Evolutionary conservation across 129 eudicot species (phyloP).

Genomic region (Gnaphalium uliginosum): DNA sequence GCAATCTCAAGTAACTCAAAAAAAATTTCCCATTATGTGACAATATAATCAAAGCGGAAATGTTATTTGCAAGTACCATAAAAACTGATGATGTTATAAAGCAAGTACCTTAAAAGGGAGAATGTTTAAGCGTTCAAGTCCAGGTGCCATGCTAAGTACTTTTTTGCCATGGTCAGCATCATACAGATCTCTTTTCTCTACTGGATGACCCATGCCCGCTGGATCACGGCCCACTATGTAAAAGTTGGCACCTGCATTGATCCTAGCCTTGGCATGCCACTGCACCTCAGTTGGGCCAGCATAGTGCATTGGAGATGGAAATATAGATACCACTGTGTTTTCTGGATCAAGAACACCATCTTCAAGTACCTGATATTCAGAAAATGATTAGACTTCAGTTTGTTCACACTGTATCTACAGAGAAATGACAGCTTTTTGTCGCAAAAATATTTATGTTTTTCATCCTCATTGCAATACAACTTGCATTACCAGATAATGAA

Average conservation of each 20-base stretch:
- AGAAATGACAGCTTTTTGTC: not conserved
- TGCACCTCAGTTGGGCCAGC: slow-evolving; percentile 99
- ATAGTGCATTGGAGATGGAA: slow-evolving; percentile 98
- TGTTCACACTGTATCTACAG: not conserved
- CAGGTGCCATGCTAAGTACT: slow-evolving; percentile 98
- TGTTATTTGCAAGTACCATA: not conserved
- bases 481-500: not conserved
- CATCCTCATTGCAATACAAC: not conserved
- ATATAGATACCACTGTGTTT: slow-evolving; percentile 87
- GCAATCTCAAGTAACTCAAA: slow-evolving; percentile 15
- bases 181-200: slow-evolving; percentile 83
- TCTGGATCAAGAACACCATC: slow-evolving; percentile 92
- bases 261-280: slow-evolving; percentile 99
- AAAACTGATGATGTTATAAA: not conserved
- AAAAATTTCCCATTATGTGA: not conserved
- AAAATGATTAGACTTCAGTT: not conserved
- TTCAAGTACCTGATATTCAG: slow-evolving; percentile 64
- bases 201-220: slow-evolving; percentile 96
- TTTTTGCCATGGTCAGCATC: slow-evolving; percentile 97
- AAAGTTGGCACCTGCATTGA: slow-evolving; percentile 96
- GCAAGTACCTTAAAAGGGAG: slow-evolving; percentile 84
- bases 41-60: not conserved
- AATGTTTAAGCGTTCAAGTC: slow-evolving; percentile 88
- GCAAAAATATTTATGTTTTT: not conserved
- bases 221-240: slow-evolving; percentile 95